Evolutionary conservation across 805 yeast species (phyloP), one percentile per base, ranked within the genome.

Genomic region (Myxozyma kluyveri): DNA sequence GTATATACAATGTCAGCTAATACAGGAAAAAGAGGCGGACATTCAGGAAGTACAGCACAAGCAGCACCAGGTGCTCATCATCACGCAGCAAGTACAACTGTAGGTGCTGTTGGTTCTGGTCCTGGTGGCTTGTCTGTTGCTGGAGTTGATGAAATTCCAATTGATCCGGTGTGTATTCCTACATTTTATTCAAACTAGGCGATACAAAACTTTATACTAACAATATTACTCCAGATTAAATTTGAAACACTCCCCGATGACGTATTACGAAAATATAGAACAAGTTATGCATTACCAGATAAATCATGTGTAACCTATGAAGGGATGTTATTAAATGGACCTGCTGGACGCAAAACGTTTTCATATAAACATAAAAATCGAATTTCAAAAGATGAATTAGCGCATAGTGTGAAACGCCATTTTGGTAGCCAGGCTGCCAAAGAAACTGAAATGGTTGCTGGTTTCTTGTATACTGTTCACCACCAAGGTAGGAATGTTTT

Each of bases 391-490:
- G 71, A 71, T 2, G 86, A 82, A 56, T 74, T 84, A 29, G 84
- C 88, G 0, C 67, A 67, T 1, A 76, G 75, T 23, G 81, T 83
- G 23, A 83, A 81, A 68, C 78, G 76, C 49, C 97, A 91, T 67
- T 88, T 90, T 61, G 62, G 75, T 57, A 61, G 69, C 6, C 75
- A 74, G 42, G 75, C 78, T 10, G 81, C 82, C 2, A 82, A 86
- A 61, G 99, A 91, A 64, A 81, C 84, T 52, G 98, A 91, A 62
- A 81, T 86, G 29, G 82, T 91, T 36, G 88, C 96, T 33, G 89
- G 86, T 63, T 93, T 91, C 66, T 74, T 93, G 49, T 93, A 91
- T 71, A 83, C 86, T 62, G 89, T 88, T 47, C 82, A 81, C 63
- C 84, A 88, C 64, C 87, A 86, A 62, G 76, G 75, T 54, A 71